A percentile compares a stretch with the other conserved stretches of the same genome.
phyloP scores from a whole-genome alignment of 192 early-diverging fungal species.

The Rhizophlyctis rosea region DNA sequence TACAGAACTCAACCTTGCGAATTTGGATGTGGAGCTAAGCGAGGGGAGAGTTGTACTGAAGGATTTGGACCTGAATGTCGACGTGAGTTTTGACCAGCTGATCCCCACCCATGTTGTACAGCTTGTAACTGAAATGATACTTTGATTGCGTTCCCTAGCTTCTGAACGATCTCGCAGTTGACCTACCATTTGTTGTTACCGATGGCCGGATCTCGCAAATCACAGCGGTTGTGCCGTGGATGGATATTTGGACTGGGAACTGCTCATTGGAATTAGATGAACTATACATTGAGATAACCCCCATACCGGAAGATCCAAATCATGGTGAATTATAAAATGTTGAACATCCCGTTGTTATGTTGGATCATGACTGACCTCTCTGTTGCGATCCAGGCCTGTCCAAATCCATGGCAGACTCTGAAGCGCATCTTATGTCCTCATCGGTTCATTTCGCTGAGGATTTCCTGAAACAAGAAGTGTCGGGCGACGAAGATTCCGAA shows the following conservation, averaged over 20 bases:
- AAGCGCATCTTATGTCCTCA: conserved; percentile 68
- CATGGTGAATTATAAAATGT: conserved; percentile 4
- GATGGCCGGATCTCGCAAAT: conserved; percentile 69
- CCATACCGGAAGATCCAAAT: conserved; percentile 15
- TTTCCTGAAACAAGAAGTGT: conserved; percentile 67
- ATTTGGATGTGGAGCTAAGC: conserved; percentile 81
- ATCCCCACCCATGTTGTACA: too few species aligned
- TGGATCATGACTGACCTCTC: neutral
- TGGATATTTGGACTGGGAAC: conserved; percentile 77
- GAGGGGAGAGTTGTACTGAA: conserved; percentile 69
- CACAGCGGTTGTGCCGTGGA: conserved; percentile 75
- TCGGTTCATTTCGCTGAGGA: conserved; percentile 86
- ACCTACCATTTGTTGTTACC: conserved; percentile 67
- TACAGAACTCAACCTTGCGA: conserved; percentile 69
- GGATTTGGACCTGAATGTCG: conserved; percentile 74
- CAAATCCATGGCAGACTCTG: conserved; percentile 39
- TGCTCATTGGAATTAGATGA: conserved; percentile 71
- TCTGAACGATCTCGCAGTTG: conserved; percentile 66
- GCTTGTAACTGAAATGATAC: too few species aligned
- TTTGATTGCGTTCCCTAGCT: conserved; percentile 55
- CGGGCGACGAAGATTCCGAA: conserved; percentile 55
- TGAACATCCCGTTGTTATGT: too few species aligned
- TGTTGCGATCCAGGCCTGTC: conserved; percentile 14
- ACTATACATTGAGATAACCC: conserved; percentile 44
- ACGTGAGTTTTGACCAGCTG: conserved; percentile 46